These are phyloP conservation scores for Lasiodiplodia citricola DNA, from an alignment of 2,329 filamentous ascomycete species.

Conservation along the genomic window DNA sequence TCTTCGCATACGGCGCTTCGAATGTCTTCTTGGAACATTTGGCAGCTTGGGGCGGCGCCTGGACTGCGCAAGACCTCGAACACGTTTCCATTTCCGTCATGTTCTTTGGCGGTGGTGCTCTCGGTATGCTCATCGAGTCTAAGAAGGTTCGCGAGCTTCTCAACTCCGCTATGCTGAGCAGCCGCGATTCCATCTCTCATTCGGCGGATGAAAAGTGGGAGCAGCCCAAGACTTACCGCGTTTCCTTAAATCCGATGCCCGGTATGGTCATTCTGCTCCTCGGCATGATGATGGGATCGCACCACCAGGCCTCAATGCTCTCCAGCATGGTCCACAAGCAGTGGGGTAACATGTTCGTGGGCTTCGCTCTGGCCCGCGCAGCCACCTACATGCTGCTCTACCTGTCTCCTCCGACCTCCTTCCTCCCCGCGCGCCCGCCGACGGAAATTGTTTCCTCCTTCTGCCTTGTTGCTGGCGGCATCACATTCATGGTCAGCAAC, in stretches of 20 bases:
- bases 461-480: constrained; percentile 82
- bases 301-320: constrained; percentile 82
- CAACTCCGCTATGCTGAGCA: constrained; percentile 55
- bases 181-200: constrained; percentile 44
- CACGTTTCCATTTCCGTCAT: constrained; percentile 91
- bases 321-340: constrained; percentile 93
- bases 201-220: constrained; percentile 54
- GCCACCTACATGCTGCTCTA: constrained; percentile 82
- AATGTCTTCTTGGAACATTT: constrained; percentile 95
- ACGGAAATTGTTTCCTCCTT: constrained; percentile 89
- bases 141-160: constrained; percentile 68
- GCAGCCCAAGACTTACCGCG: constrained; percentile 69
- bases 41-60: constrained; percentile 70
- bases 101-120: constrained; percentile 89
- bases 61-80: constrained; percentile 82
- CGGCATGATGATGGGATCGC: constrained; percentile 93
- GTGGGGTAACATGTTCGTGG: constrained; percentile 86
- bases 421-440: constrained; percentile 82
- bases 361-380: constrained; percentile 77
- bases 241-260: constrained; percentile 87
- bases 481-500: constrained; percentile 91
- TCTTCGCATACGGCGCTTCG: constrained; percentile 85
- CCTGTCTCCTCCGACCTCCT: constrained; percentile 78
- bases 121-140: constrained; percentile 85
- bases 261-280: constrained; percentile 84